A percentile compares a stretch with the other conserved stretches of the same genome.
These are phyloP conservation scores for Logfia minima DNA, from an alignment of 129 eudicot genomes.

Conservation along the genomic window DNA sequence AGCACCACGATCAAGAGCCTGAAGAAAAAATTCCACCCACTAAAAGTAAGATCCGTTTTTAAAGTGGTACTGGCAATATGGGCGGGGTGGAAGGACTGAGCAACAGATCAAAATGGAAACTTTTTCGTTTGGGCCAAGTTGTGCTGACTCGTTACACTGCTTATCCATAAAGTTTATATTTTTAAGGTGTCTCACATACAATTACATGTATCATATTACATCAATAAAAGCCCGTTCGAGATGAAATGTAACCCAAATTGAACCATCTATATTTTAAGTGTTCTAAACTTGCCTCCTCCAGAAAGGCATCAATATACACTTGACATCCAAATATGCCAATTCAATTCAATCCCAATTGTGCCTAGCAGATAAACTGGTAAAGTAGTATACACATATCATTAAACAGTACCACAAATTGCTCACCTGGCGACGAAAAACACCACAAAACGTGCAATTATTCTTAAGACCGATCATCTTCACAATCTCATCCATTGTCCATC, in stretches of 20 bases:
- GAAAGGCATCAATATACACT: too few species aligned
- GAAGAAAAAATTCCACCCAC: background rate
- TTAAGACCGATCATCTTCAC: constrained; percentile 91
- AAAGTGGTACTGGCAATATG: background rate
- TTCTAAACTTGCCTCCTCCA: background rate
- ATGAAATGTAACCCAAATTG: background rate
- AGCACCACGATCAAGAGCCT: constrained; percentile 99
- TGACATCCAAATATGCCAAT: too few species aligned
- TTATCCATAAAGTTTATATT: background rate
- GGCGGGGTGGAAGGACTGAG: background rate
- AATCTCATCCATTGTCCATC: constrained; percentile 99
- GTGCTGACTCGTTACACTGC: background rate
- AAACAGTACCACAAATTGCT: constrained; percentile 1
- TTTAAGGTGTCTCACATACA: too few species aligned
- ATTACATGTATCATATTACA: too few species aligned
- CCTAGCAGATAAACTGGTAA: background rate
- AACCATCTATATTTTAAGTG: background rate
- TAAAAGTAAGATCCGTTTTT: too few species aligned
- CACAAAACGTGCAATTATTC: constrained; percentile 98
- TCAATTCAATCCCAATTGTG: background rate
- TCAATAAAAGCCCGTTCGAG: background rate
- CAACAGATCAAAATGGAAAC: background rate
- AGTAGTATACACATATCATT: background rate
- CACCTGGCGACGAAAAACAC: constrained; percentile 94
- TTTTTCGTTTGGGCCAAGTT: background rate